A percentile compares a stretch with the other conserved stretches of the same genome.
Conservation (phyloP, 2,329 filamentous ascomycete genomes). For the Hymenoscyphus occultus region DNA sequence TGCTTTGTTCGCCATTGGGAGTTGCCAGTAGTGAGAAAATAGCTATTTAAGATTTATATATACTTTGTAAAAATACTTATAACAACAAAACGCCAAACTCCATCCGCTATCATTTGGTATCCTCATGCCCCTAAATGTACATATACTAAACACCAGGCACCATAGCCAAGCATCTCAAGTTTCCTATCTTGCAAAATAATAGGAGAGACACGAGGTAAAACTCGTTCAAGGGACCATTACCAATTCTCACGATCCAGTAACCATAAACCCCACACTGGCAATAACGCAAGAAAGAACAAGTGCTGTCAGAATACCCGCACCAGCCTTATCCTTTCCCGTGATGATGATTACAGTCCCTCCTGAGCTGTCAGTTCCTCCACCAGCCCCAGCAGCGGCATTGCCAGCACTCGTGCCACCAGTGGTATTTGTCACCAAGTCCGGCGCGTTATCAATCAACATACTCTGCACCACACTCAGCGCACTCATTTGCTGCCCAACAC, state of each 20-base stretch:
- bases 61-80: background rate
- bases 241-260: slow-evolving; percentile 26
- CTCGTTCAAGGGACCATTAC: background rate
- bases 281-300: slow-evolving; percentile 50
- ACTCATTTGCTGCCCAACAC: slow-evolving; percentile 69
- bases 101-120: slow-evolving; percentile 5
- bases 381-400: slow-evolving; percentile 29
- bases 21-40: background rate
- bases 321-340: slow-evolving; percentile 59
- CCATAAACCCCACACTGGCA: slow-evolving; percentile 53
- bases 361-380: slow-evolving; percentile 7
- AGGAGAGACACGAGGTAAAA: background rate
- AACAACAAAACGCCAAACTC: slow-evolving; percentile 8
- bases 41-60: background rate
- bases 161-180: background rate
- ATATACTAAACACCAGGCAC: background rate
- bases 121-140: background rate
- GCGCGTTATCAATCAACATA: slow-evolving; percentile 50
- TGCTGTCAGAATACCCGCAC: slow-evolving; percentile 63
- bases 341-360: slow-evolving; percentile 18
- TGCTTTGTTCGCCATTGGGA: background rate
- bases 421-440: slow-evolving; percentile 43
- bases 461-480: slow-evolving; percentile 63
- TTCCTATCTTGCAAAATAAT: background rate
- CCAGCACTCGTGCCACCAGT: slow-evolving; percentile 56